Evolutionary conservation across 768 basidiomycete species (phyloP).

Genomic region (Collybiopsis luxurians): DNA sequence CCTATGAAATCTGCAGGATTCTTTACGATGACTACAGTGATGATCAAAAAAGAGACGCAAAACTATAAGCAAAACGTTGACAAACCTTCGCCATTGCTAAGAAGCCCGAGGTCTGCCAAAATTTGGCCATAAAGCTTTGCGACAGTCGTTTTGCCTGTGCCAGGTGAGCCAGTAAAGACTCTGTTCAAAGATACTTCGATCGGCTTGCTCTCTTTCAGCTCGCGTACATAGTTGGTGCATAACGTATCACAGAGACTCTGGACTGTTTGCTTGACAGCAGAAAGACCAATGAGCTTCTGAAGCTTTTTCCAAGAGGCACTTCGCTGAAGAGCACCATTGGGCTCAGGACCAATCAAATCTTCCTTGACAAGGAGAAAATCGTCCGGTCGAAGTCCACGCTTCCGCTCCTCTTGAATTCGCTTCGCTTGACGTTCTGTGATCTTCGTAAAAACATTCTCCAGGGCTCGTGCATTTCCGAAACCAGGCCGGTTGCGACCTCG

Average conservation of each 20-base stretch:
- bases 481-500: constrained; percentile 35
- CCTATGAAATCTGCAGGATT: constrained; percentile 72
- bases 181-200: constrained; percentile 40
- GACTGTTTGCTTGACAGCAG: constrained; percentile 34
- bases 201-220: constrained; percentile 38
- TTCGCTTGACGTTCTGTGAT: constrained; percentile 39
- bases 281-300: constrained; percentile 33
- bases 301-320: constrained; percentile 36
- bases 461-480: constrained; percentile 43
- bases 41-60: neutral
- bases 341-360: constrained; percentile 45
- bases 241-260: constrained; percentile 33
- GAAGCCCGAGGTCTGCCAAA: constrained; percentile 53
- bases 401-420: constrained; percentile 28
- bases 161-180: constrained; percentile 65
- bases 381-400: constrained; percentile 21
- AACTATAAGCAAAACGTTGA: constrained; percentile 8
- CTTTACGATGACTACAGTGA: constrained; percentile 52
- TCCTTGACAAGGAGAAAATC: constrained; percentile 36
- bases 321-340: constrained; percentile 29
- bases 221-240: constrained; percentile 38
- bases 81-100: constrained; percentile 72
- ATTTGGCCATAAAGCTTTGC: constrained; percentile 66
- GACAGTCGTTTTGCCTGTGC: constrained; percentile 73
- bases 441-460: constrained; percentile 34